phyloP scores from a whole-genome alignment of 2,329 filamentous ascomycete genomes.

The Pestalotiopsis sp. region DNA sequence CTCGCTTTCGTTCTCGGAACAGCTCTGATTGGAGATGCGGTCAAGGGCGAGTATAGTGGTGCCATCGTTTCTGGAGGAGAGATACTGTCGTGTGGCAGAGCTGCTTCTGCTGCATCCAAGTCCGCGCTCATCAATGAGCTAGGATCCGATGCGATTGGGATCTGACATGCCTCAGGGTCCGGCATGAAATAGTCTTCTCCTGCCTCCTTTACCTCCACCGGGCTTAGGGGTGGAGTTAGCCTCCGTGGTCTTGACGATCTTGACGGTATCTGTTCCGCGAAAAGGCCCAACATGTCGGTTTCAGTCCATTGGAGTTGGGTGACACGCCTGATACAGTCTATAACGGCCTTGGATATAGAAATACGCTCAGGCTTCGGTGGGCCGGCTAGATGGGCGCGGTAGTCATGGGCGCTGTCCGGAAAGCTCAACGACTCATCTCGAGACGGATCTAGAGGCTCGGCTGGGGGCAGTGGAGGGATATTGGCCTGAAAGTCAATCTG shows the following conservation, averaged over 20 bases:
- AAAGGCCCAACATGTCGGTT: slow-evolving; percentile 17
- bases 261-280: slow-evolving; percentile 16
- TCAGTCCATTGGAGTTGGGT: slow-evolving; percentile 22
- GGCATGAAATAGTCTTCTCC: slow-evolving; percentile 26
- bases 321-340: slow-evolving; percentile 21
- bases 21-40: slow-evolving; percentile 16
- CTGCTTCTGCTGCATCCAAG: slow-evolving; percentile 23
- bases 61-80: slow-evolving; percentile 10
- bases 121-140: slow-evolving; percentile 30
- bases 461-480: slow-evolving; percentile 22
- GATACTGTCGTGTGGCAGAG: slow-evolving; percentile 17
- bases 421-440: slow-evolving; percentile 30
- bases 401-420: slow-evolving; percentile 19
- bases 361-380: slow-evolving; percentile 23
- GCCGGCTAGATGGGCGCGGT: slow-evolving; percentile 16
- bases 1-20: slow-evolving; percentile 14
- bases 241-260: slow-evolving; percentile 19
- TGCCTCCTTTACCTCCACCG: slow-evolving; percentile 7
- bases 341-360: slow-evolving; percentile 22
- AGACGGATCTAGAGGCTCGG: slow-evolving; percentile 25
- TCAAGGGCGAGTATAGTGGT: slow-evolving; percentile 16
- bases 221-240: slow-evolving; percentile 32
- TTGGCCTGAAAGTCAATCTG: not conserved
- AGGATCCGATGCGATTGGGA: slow-evolving; percentile 28
- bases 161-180: slow-evolving; percentile 23